Evolutionary conservation across 163 green algal species (phyloP), one percentile per base, ranked within the genome.

Genomic region (Picocystis sp.): DNA sequence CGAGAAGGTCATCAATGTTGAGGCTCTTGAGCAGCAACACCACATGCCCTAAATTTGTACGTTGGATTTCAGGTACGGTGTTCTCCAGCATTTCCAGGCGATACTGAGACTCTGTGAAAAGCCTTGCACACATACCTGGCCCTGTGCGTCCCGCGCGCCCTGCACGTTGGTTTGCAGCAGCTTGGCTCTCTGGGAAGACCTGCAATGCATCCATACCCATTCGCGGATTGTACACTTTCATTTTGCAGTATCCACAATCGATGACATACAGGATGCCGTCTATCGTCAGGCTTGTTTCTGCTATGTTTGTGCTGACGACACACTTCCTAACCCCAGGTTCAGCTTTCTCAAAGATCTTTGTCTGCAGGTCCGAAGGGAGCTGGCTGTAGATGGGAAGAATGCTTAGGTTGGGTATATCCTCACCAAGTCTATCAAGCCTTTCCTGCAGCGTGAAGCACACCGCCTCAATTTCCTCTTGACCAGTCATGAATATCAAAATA

Each of bases 401-500:
- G 53, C 92, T 69, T 41, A 94, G 59, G 46, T 80, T 66, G 1
- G 81, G 80, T 2, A 86, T 34, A 17, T 19, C 17, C 17, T 52
- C 46, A 12, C 33, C 46, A 13, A 52, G 46, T 22, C 33, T 22
- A 22, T 52, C 46, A 22, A 52, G 46, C 46, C 46, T 52, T 22
- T 52, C 46, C 46, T 52, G 25, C 11, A 52, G 46, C 11, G 46
- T 12, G 17, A 19, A 19, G 17, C 17, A 19, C 17, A 19, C 17
- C 17, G 17, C 17, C 17, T 19, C 17, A 12, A 52, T 52, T 43
- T 58, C 56, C 56, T 99, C 90, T 63, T 98, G 89, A 44, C 85
- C 87, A 1, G 88, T 96, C 87, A 97, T 93, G 79, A 97, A 97
- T 66, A 95, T 91, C 17, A 97, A 76, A 72, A 97, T 93, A 72